These are phyloP conservation scores for Quercus aquifolioides DNA, from an alignment of 306 rosid genomes.

Conservation along the genomic window DNA sequence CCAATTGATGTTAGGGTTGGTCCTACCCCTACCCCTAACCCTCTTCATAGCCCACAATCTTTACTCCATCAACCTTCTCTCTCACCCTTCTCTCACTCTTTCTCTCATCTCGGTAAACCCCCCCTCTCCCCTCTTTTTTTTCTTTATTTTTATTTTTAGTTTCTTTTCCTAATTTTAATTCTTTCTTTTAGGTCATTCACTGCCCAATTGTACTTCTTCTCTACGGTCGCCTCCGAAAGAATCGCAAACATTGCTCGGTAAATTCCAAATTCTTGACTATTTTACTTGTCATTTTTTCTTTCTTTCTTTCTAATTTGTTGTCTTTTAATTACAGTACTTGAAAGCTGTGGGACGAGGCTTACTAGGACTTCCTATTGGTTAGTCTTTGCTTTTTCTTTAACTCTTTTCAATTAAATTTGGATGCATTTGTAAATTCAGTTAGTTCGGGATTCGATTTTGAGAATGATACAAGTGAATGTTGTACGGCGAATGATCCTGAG, in stretches of 20 bases:
- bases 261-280: neutral
- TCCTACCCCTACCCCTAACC: slow-evolving; percentile 30
- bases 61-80: slow-evolving; percentile 36
- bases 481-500: neutral
- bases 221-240: slow-evolving; percentile 41
- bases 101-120: slow-evolving; percentile 35
- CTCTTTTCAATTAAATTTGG: neutral
- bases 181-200: slow-evolving; percentile 29
- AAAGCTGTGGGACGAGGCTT: slow-evolving; percentile 76
- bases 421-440: neutral
- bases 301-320: neutral
- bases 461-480: neutral
- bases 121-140: neutral
- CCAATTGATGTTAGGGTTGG: slow-evolving; percentile 33
- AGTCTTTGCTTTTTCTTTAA: slow-evolving; percentile 26
- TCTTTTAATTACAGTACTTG: slow-evolving; percentile 47
- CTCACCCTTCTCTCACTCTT: slow-evolving; percentile 43
- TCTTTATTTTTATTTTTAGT: neutral
- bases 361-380: slow-evolving; percentile 73
- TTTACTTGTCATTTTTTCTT: neutral
- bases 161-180: neutral
- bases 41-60: slow-evolving; percentile 25
- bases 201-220: slow-evolving; percentile 46
- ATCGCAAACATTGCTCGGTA: slow-evolving; percentile 37
- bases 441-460: too few relatives aligned